Percentiles rank a stretch among this genome's conserved stretches.
These are phyloP conservation scores for Phanerochaete carnosa DNA, from an alignment of 768 basidiomycete genomes.

Conservation along the genomic window DNA sequence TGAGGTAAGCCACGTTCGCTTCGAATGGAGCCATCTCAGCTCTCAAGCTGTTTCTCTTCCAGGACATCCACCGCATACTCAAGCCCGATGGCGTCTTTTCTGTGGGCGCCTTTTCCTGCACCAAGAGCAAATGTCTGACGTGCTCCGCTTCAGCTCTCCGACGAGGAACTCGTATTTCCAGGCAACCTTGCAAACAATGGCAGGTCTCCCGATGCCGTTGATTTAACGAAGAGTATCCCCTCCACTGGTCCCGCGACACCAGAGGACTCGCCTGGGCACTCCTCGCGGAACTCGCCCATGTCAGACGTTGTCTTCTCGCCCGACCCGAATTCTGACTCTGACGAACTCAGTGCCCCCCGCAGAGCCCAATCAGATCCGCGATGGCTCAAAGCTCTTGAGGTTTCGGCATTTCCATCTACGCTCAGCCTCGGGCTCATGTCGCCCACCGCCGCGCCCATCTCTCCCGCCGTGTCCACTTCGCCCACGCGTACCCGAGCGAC, in stretches of 20 bases:
- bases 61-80: constrained; percentile 67
- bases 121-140: neutral
- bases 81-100: constrained; percentile 73
- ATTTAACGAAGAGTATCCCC: neutral
- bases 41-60: neutral
- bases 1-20: constrained; percentile 33
- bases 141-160: constrained; percentile 47
- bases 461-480: neutral
- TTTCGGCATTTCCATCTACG: neutral
- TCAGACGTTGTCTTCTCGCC: neutral
- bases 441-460: neutral
- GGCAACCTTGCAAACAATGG: constrained; percentile 30
- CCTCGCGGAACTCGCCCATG: neutral
- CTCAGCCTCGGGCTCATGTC: neutral
- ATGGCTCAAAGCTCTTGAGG: neutral
- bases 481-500: neutral
- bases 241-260: neutral
- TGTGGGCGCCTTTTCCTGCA: constrained; percentile 31
- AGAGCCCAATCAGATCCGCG: neutral
- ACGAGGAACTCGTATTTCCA: constrained; percentile 75
- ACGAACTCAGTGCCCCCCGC: neutral
- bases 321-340: neutral
- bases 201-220: neutral
- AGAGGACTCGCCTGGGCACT: neutral
- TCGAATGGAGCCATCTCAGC: neutral